Percentiles rank a stretch among this genome's conserved stretches.
Evolutionary conservation across 257 asterid genomes (phyloP).

Genomic region (Rhazya stricta): DNA sequence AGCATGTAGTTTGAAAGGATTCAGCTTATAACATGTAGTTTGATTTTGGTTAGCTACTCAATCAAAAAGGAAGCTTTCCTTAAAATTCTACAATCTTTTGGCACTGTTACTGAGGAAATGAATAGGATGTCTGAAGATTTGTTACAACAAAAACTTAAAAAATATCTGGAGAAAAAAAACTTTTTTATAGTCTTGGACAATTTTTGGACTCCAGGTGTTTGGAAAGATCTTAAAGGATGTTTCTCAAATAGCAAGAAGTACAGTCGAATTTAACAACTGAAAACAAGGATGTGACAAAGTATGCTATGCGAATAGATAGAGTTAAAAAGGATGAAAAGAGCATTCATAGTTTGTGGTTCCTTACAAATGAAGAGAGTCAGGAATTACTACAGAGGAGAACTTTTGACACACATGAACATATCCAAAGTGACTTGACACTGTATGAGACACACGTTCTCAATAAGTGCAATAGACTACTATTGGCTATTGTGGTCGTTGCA

Average conservation of each 20-base stretch:
- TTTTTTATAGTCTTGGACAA: conserved; percentile 7
- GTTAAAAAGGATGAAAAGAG: background rate
- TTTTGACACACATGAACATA: background rate
- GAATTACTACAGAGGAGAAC: conserved; percentile 2
- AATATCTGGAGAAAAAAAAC: background rate
- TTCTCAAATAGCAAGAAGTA: background rate
- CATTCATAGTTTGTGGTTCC: background rate
- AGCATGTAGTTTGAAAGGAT: too few relatives aligned
- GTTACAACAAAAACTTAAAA: too few relatives aligned
- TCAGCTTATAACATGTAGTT: too few relatives aligned
- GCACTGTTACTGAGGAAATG: too few relatives aligned
- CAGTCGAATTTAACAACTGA: conserved; percentile 5
- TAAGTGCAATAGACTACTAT: conserved; percentile 35
- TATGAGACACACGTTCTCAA: conserved; percentile 16
- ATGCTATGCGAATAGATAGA: too few relatives aligned
- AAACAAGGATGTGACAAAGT: background rate
- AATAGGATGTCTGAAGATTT: too few relatives aligned
- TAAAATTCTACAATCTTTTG: too few relatives aligned
- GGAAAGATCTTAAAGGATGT: background rate
- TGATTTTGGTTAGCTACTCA: too few relatives aligned
- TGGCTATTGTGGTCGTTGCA: conserved; percentile 43
- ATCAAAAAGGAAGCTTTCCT: too few relatives aligned
- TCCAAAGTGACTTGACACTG: background rate
- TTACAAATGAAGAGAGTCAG: background rate
- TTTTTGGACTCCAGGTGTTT: background rate